Base-by-base conservation (phyloP, 345 rosid species). In the Microthlaspi erraticum region DNA sequence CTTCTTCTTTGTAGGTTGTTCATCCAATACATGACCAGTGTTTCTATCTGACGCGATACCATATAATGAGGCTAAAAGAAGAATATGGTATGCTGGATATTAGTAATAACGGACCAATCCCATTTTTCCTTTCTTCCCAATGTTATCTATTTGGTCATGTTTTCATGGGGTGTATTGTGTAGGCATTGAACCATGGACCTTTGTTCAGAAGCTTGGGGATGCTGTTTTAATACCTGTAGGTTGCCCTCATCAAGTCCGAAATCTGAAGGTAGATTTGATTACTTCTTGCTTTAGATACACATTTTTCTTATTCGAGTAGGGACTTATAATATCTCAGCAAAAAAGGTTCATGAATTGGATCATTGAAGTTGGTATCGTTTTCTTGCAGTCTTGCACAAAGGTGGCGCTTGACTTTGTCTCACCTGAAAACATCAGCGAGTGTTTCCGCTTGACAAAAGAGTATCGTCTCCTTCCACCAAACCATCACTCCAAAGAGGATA, bases 21-120 rank as follows among this genome's bases (percentile, higher is more conserved):
- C 86, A 87, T 73, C 93, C 95, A 0, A 85, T 90, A 33, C 87
- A 85, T 62, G 98, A 92, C 77, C 90, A 90, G 66, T 67, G 74
- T 39, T 88, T 90, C 76, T 92, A 81, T 74, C 57, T 92, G 75
- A 76, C 83, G 11, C 45, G 39, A 18, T 84, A 81, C 42, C 98
- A 93, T 74, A 81, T 82, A 73, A 74, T 48, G 77, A 87, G 72
- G 80, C 89, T 90, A 19, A 87, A 90, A 80, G 84, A 88, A 70
- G 91, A 92, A 81, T 88, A 66, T 75, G 98, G 98, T 92, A 37
- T 42, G 63, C 13, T 37, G 16, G 12, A 11, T 41, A 39, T 53
- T 29, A 0, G 10, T 6, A 33, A 6, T 14, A 9, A 7, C 7
- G 13, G 10, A 36, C 6, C 4, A 52, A 12, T 6, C 17, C 10